Base-by-base conservation (phyloP, 192 early-diverging fungal species). In the Coemansia sp. region DNA sequence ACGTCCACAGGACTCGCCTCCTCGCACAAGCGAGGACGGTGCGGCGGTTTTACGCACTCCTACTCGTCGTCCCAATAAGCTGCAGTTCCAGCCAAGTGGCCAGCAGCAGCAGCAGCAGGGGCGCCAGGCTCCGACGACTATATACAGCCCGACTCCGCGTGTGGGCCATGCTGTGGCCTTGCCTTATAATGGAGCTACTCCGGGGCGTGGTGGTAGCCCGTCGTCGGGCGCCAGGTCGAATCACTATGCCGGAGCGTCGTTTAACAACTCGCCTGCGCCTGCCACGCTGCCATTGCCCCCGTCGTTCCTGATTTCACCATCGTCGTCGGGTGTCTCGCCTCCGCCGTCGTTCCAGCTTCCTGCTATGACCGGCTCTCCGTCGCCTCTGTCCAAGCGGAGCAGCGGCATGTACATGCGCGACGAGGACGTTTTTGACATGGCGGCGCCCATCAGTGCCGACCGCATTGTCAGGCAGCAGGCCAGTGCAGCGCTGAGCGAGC, bases 191-290 rank as follows among this genome's bases (percentile, higher is more conserved):
- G 53, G 17, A 56, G 32, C 36, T 5, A 18, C 41, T 29, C 46
- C 46, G 3, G 46, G 46, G 3, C 61, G 43, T 12, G 50, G 61
- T 35, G 55, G 66, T 46, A 75, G 66, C 50, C 66, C 72, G 32
- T 6, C 34, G 10, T 53, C 52, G 42, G 36, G 39, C 3, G 34
- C 34, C 50, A 69, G 41, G 63, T 62, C 46, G 8, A 65, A 53
- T 29, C 76, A 79, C 59, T 79, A 79, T 33, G 76, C 76, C 0
- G 76, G 76, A 6, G 70, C 70, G 24, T 72, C 70, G 43, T 79
- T 79, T 62, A 72, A 72, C 76, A 79, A 79, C 57, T 79, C 76
- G 54, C 76, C 76, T 0, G 70, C 70, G 0, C 61, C 76, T 21
- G 72, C 46, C 56, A 72, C 62, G 27, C 67, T 79, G 43, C 76